Conservation (phyloP, 2,329 filamentous ascomycete species). For the Aschersonia sp. region DNA sequence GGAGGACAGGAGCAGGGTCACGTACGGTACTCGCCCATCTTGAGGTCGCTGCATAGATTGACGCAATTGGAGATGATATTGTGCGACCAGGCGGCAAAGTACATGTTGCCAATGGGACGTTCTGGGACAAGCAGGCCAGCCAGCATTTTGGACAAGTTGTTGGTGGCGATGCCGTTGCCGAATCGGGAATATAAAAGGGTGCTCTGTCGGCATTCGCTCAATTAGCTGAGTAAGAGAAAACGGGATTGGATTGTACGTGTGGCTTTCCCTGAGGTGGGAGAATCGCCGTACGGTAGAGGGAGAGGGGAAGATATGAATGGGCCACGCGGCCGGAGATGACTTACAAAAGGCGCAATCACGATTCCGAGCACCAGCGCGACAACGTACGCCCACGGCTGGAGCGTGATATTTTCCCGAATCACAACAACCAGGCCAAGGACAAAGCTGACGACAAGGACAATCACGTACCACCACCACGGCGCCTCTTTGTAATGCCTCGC, state of each 20-base stretch:
- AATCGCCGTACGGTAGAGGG: too few species aligned
- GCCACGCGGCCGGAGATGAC: background rate
- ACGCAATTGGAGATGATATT: conserved; percentile 36
- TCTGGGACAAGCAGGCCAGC: conserved; percentile 35
- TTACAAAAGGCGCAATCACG: background rate
- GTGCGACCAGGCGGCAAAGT: conserved; percentile 44
- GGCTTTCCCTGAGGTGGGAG: too few species aligned
- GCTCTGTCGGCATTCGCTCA: conserved; percentile 23
- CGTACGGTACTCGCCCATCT: conserved; percentile 43
- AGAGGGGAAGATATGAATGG: too few species aligned
- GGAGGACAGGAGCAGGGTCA: conserved; percentile 2
- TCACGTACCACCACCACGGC: conserved; percentile 20
- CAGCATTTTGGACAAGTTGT: conserved; percentile 40
- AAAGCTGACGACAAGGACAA: conserved; percentile 15
- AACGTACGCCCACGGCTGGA: conserved; percentile 21
- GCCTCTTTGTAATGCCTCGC: conserved; percentile 33
- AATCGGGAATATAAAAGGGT: conserved; percentile 34
- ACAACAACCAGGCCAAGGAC: conserved; percentile 18
- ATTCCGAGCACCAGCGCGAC: conserved; percentile 15
- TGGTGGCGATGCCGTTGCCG: conserved; percentile 31
- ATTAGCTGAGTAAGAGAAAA: too few species aligned
- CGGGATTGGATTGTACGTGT: too few species aligned
- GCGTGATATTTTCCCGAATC: conserved; percentile 19
- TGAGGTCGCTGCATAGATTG: conserved; percentile 35
- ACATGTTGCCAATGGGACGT: conserved; percentile 40